Conservation (phyloP, 495 filamentous ascomycete genomes). For the Lophiostoma macrostomum region DNA sequence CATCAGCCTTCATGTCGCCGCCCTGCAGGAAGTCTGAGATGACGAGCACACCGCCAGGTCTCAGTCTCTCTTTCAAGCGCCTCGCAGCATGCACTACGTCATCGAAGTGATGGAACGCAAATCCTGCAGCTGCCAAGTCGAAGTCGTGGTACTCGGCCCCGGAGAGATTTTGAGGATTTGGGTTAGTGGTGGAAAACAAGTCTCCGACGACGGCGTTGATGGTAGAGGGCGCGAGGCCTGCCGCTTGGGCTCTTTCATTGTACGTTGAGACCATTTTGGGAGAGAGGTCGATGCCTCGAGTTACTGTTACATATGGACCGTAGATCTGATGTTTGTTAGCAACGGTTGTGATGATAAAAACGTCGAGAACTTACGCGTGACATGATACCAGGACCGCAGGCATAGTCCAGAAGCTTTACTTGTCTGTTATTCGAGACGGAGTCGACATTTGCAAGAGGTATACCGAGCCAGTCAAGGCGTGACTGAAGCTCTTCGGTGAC, state of each 20-base stretch:
- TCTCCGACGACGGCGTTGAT: constrained; percentile 60
- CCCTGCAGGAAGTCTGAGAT: constrained; percentile 60
- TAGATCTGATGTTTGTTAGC: constrained; percentile 43
- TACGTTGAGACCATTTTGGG: constrained; percentile 45
- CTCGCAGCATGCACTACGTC: constrained; percentile 53
- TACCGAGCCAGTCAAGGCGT: constrained; percentile 60
- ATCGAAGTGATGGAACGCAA: constrained; percentile 72
- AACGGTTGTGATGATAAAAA: constrained; percentile 30
- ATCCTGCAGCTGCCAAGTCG: constrained; percentile 62
- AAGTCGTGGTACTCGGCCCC: constrained; percentile 55
- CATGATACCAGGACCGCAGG: constrained; percentile 67
- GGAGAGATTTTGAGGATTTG: constrained; percentile 42
- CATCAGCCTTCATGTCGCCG: constrained; percentile 34
- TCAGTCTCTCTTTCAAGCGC: constrained; percentile 57
- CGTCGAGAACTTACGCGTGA: constrained; percentile 46
- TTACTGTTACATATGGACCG: constrained; percentile 58
- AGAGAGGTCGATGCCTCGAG: constrained; percentile 65
- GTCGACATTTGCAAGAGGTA: constrained; percentile 49
- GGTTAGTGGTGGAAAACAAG: constrained; percentile 46
- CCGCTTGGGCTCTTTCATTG: constrained; percentile 14
- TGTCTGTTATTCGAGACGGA: constrained; percentile 38
- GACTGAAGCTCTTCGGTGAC: constrained; percentile 48
- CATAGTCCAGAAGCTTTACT: constrained; percentile 68
- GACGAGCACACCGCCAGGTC: constrained; percentile 60
- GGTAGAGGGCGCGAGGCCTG: constrained; percentile 29